phyloP scores from a whole-genome alignment of 805 yeast species.

The Saccharomycopsis olivae region DNA sequence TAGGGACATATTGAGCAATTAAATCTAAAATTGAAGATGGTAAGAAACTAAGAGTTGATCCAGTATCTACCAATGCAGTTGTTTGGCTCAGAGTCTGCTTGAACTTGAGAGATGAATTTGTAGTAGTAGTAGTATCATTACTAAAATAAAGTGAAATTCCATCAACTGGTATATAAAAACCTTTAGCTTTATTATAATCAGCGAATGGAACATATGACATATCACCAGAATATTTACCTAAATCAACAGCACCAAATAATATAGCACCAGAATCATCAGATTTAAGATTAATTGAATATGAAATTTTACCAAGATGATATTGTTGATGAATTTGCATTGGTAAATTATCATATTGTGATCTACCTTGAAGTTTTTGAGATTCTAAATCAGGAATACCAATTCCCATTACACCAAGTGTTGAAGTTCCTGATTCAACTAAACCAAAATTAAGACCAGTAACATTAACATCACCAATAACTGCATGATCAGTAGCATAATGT shows the following conservation, averaged over 20 bases:
- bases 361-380: conserved; percentile 32
- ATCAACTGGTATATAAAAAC: conserved; percentile 7
- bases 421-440: conserved; percentile 53
- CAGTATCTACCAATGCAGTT: conserved; percentile 13
- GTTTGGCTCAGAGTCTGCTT: not conserved
- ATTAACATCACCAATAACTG: conserved; percentile 38
- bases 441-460: conserved; percentile 56
- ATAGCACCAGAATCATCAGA: conserved; percentile 34
- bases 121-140: not conserved
- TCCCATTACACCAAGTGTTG: conserved; percentile 63
- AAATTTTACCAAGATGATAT: conserved; percentile 43
- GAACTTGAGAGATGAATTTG: not conserved
- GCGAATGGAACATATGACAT: conserved; percentile 37
- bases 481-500: conserved; percentile 52
- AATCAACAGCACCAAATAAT: conserved; percentile 66
- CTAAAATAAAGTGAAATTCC: conserved; percentile 4
- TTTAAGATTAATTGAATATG: conserved; percentile 52
- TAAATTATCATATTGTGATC: conserved; percentile 44
- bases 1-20: conserved; percentile 3
- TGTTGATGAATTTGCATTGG: conserved; percentile 50
- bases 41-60: conserved; percentile 10
- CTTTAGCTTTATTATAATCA: conserved; percentile 1
- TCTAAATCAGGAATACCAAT: conserved; percentile 65
- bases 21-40: conserved; percentile 1
- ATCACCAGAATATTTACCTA: conserved; percentile 34